Conservation (phyloP, 2,329 filamentous ascomycete genomes). For the Lizonia empirigonia region DNA sequence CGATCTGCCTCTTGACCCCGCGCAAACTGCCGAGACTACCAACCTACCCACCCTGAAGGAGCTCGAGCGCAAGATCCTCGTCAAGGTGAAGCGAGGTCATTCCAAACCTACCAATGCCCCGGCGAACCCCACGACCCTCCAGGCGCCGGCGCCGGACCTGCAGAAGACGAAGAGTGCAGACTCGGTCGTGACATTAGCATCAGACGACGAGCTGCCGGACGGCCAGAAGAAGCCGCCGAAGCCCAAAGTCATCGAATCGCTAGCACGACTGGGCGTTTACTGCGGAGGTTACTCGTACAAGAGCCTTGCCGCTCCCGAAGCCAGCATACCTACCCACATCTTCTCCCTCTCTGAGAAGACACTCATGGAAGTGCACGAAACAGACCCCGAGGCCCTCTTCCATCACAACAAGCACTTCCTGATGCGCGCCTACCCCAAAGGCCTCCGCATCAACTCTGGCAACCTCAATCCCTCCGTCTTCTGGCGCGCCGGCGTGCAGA, state of each 20-base stretch:
- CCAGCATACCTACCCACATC: slow-evolving; percentile 63
- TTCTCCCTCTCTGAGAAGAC: slow-evolving; percentile 68
- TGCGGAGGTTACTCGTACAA: slow-evolving; percentile 84
- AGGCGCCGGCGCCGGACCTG: slow-evolving; percentile 33
- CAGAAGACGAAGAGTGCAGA: slow-evolving; percentile 29
- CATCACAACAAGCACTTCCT: slow-evolving; percentile 80
- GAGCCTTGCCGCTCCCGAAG: slow-evolving; percentile 68
- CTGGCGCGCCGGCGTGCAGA: slow-evolving; percentile 88
- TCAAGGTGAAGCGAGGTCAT: slow-evolving; percentile 57
- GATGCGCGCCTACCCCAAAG: slow-evolving; percentile 88
- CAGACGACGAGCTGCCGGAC: slow-evolving; percentile 47
- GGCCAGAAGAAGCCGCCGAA: slow-evolving; percentile 59
- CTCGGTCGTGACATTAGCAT: slow-evolving; percentile 29
- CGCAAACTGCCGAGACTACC: slow-evolving; percentile 55
- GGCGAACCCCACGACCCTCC: slow-evolving; percentile 38
- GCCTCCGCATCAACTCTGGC: slow-evolving; percentile 78
- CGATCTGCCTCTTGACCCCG: slow-evolving; percentile 57
- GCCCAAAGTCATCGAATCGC: slow-evolving; percentile 68
- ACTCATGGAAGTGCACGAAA: slow-evolving; percentile 69
- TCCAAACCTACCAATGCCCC: slow-evolving; percentile 35
- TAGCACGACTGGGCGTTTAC: slow-evolving; percentile 81
- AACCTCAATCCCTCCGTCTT: slow-evolving; percentile 85
- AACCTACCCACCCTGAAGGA: slow-evolving; percentile 69
- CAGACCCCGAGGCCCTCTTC: slow-evolving; percentile 66
- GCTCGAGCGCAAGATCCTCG: slow-evolving; percentile 74